Evolutionary conservation across 345 rosid species (phyloP).

Genomic region (Schrenkiella parvula): DNA sequence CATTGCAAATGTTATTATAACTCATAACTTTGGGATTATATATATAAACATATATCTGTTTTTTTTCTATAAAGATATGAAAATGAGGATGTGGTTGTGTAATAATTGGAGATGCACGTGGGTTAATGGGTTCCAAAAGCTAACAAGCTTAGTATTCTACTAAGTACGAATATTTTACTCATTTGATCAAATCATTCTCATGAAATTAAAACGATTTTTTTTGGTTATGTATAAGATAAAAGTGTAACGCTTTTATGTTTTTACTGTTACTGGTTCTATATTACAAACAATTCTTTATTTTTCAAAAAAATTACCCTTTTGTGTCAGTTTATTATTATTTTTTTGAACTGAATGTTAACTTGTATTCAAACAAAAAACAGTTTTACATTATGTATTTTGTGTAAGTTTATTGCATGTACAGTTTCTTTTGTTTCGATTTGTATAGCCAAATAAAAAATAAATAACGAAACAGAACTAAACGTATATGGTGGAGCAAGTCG

Average conservation of each 20-base stretch:
- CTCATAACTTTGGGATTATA: conserved; percentile 18
- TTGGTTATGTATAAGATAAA: neutral
- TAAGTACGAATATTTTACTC: neutral
- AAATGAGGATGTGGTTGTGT: conserved; percentile 32
- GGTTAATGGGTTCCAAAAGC: conserved; percentile 16
- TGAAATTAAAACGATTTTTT: neutral
- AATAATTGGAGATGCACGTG: conserved; percentile 71
- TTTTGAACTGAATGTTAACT: too few species aligned
- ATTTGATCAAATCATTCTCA: neutral
- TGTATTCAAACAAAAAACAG: too few species aligned
- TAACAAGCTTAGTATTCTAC: neutral
- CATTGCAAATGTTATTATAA: conserved; percentile 19
- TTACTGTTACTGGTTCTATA: too few species aligned
- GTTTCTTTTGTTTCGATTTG: too few species aligned
- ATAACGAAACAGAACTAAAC: too few species aligned
- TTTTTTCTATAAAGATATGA: conserved; percentile 28
- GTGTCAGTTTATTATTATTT: too few species aligned
- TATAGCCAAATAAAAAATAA: too few species aligned
- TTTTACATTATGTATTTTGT: too few species aligned
- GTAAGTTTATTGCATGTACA: too few species aligned
- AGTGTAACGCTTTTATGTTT: neutral
- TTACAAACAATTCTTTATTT: too few species aligned
- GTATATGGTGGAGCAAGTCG: too few species aligned
- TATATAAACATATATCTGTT: neutral
- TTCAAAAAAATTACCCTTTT: too few species aligned